Conservation (phyloP, 345 rosid genomes). For the Sisymbrium irio region DNA sequence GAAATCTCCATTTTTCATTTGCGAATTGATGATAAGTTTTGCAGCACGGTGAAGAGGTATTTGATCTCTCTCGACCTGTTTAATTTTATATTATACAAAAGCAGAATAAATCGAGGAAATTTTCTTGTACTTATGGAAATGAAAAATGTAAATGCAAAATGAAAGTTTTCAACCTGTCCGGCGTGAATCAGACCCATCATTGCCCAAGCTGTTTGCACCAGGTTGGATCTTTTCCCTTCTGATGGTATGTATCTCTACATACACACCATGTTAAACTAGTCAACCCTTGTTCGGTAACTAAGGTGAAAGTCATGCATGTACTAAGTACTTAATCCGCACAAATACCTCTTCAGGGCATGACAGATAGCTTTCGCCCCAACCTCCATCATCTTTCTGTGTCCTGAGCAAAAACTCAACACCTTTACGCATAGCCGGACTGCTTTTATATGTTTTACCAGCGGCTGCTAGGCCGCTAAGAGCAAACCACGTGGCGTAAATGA, state of each 20-base stretch:
- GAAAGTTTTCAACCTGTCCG: slow-evolving; percentile 37
- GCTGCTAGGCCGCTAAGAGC: slow-evolving; percentile 46
- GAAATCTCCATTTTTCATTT: slow-evolving; percentile 57
- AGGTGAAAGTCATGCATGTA: not conserved
- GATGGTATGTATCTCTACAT: slow-evolving; percentile 47
- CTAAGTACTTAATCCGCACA: not conserved
- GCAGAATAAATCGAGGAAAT: not conserved
- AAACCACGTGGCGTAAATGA: slow-evolving; percentile 52
- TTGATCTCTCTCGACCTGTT: slow-evolving; percentile 51
- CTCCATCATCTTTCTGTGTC: slow-evolving; percentile 50
- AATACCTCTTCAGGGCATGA: slow-evolving; percentile 52
- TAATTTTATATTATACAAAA: not conserved
- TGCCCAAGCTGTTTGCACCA: slow-evolving; percentile 61
- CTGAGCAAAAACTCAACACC: slow-evolving; percentile 44
- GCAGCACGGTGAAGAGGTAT: slow-evolving; percentile 64
- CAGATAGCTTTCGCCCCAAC: slow-evolving; percentile 60
- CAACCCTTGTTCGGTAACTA: not conserved
- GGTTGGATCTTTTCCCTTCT: slow-evolving; percentile 45
- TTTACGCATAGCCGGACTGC: slow-evolving; percentile 33
- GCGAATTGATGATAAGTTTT: slow-evolving; percentile 67
- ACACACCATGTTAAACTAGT: not conserved
- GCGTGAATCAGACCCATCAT: slow-evolving; percentile 57
- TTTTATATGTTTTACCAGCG: slow-evolving; percentile 42
- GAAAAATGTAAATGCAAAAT: not conserved
- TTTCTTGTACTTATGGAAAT: not conserved